A percentile compares a stretch with the other conserved stretches of the same genome.
Conservation (phyloP, 176 grass and related monocot species). For the Puya raimondii region DNA sequence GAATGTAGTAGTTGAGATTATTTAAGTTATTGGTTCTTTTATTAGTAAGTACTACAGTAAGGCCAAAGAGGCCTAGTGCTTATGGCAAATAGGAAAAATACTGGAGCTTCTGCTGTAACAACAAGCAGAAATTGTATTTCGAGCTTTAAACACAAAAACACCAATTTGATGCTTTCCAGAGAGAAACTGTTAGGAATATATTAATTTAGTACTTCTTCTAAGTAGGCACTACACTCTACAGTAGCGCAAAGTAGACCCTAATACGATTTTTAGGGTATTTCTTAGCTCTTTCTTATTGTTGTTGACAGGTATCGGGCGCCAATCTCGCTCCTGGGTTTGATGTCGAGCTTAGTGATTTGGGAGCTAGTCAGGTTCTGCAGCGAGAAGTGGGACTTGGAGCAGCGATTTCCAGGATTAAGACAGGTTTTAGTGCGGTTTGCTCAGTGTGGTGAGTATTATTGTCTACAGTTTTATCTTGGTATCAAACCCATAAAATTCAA, state of each 20-base stretch:
- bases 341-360: constrained; percentile 56
- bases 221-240: neutral
- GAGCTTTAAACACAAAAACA: too few relatives aligned
- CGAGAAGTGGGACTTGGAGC: constrained; percentile 38
- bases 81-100: too few relatives aligned
- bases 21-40: too few relatives aligned
- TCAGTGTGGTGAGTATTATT: constrained; percentile 45
- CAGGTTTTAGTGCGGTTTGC: constrained; percentile 37
- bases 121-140: too few relatives aligned
- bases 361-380: constrained; percentile 54
- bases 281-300: constrained; percentile 6
- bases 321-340: constrained; percentile 54
- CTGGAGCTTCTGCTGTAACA: too few relatives aligned
- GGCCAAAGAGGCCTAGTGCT: too few relatives aligned
- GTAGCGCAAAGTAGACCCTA: neutral
- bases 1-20: too few relatives aligned
- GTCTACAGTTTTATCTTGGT: neutral
- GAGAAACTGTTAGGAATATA: too few relatives aligned
- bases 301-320: constrained; percentile 74
- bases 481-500: neutral
- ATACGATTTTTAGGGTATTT: neutral
- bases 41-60: too few relatives aligned
- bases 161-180: too few relatives aligned
- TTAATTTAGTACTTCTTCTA: too few relatives aligned
- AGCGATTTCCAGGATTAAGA: constrained; percentile 29